These are phyloP conservation scores for Solanum aculeatissimum DNA, from an alignment of 305 asterid genomes.

Conservation along the genomic window DNA sequence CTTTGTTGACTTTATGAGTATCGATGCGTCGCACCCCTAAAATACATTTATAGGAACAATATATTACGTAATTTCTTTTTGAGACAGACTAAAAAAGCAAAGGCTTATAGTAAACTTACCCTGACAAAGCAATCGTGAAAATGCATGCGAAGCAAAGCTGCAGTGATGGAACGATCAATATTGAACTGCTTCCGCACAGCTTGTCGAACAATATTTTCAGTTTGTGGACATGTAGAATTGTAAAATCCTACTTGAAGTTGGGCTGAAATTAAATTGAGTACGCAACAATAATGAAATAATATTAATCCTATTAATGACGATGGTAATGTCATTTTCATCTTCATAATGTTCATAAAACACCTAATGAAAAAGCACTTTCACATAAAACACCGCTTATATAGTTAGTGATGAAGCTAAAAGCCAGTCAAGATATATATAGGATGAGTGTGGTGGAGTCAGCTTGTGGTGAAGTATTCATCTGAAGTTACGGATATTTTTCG, in stretches of 20 bases:
- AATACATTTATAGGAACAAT: neutral
- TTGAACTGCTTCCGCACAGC: constrained; percentile 31
- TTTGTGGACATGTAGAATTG: constrained; percentile 31
- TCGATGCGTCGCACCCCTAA: constrained; percentile 12
- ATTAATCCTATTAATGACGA: neutral
- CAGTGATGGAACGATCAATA: constrained; percentile 44
- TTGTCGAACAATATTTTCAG: constrained; percentile 34
- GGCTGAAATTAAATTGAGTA: constrained; percentile 29
- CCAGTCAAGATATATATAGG: neutral
- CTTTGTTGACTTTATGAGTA: constrained; percentile 4
- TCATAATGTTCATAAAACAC: neutral
- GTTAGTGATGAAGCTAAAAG: neutral
- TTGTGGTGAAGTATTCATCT: too few relatives aligned
- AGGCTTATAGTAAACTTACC: constrained; percentile 16
- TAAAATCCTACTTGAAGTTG: constrained; percentile 54
- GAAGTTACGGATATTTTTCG: too few relatives aligned
- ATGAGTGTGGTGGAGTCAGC: too few relatives aligned
- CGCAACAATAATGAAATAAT: constrained; percentile 8
- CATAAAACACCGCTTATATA: neutral
- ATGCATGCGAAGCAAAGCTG: constrained; percentile 76
- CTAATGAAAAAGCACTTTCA: neutral
- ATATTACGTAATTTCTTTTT: neutral
- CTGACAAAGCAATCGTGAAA: constrained; percentile 75
- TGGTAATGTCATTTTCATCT: neutral
- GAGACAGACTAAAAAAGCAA: too few relatives aligned